A percentile compares a stretch with the other conserved stretches of the same genome.
These are phyloP conservation scores for Persicaria maculosa DNA, from an alignment of 148 eudicot species.

Conservation along the genomic window DNA sequence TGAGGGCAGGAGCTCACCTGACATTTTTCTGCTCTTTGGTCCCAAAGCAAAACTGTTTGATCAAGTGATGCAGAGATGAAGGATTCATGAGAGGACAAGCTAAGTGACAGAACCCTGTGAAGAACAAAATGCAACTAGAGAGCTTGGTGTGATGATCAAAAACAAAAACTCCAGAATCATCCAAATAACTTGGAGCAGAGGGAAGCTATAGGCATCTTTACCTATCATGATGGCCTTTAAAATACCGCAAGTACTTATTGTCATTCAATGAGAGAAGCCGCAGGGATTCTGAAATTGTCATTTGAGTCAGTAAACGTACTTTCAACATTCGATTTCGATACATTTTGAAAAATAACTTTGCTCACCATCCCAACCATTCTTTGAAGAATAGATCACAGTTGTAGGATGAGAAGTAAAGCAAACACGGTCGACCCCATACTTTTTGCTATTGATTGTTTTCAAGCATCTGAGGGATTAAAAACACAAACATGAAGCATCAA, in stretches of 20 bases:
- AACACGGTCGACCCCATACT: conserved; percentile 94
- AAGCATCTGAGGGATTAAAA: conserved; percentile 54
- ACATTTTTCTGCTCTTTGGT: conserved; percentile 94
- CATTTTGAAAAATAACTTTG: conserved; percentile 8
- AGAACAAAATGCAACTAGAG: conserved; percentile 14
- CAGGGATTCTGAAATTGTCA: conserved; percentile 61
- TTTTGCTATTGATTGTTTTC: conserved; percentile 96
- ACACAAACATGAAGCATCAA: not conserved
- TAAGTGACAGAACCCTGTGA: conserved; percentile 81
- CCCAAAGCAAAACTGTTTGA: conserved; percentile 91
- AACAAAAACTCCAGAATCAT: not conserved
- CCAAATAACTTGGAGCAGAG: not conserved
- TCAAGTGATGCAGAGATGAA: conserved; percentile 93
- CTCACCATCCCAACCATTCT: conserved; percentile 99
- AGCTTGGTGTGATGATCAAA: not conserved
- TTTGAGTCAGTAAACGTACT: conserved; percentile 2
- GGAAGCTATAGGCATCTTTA: conserved; percentile 13
- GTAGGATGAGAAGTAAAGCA: conserved; percentile 92
- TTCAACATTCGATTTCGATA: not conserved
- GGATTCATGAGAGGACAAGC: conserved; percentile 79
- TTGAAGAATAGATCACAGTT: conserved; percentile 95
- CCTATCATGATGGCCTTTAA: conserved; percentile 99
- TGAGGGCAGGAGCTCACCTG: conserved; percentile 41
- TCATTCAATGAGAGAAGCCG: conserved; percentile 95
- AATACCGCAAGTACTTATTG: conserved; percentile 92